Evolutionary conservation across 257 asterid species (phyloP), one percentile per base, ranked within the genome.

Genomic region (Salvia rosmarinus): DNA sequence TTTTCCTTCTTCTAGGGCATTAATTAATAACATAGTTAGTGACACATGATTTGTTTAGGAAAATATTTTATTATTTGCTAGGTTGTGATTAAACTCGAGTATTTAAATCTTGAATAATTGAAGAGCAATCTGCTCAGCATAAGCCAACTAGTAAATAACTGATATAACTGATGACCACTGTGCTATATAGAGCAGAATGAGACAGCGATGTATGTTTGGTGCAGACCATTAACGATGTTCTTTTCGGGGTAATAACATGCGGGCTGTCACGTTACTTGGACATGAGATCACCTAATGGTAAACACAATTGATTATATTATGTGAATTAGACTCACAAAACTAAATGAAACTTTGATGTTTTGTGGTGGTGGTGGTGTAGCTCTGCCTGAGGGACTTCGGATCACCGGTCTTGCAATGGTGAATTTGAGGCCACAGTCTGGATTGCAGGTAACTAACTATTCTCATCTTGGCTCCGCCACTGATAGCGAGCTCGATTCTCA

Each of bases 171-270:
- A 43, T 43, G 0, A 43, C 6, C 9, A 49, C 46, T 1, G 16
- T 16, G 23, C 58, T 51, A 9, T 51, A 8, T 8, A 17, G 8
- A 49, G 5, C 57, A 50, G 13, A 50, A 21, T 54, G n/a, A 9
- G 10, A 28, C 13, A 25, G 11, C 11, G 0, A 57, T 28, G 10
- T 13, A 30, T 57, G 11, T 25, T 57, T 57, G 84, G 9, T 85
- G 84, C 89, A 92, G 98, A 92, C 98, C 9, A 83, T 92, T 35
- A 92, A 92, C 57, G 96, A 92, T 75, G 95, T 92, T 72, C 89
- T 92, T 25, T 84, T 92, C 44, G 96, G 95, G 14, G 56, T 90
- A 34, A 44, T 92, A 67, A 82, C 98, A 3, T 79, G 76, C 63
- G 96, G 98, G 32, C 78, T 90, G n/a, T 89, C 96, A 0, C 84